Evolutionary conservation across 2,329 filamentous ascomycete species (phyloP).

Genomic region (Dothiorella sarmentorum): DNA sequence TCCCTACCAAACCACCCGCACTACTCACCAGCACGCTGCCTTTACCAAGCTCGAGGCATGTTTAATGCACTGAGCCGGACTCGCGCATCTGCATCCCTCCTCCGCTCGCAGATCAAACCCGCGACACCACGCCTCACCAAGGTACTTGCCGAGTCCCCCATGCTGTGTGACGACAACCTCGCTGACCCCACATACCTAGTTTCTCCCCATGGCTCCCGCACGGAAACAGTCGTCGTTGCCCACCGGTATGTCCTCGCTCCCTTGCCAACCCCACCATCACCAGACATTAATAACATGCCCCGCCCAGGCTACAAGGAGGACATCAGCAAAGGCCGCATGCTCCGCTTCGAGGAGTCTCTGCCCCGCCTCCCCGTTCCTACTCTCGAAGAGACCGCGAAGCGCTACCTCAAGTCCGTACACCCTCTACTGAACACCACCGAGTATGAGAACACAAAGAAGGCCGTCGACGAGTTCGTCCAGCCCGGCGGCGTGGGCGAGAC

Average conservation of each 20-base stretch:
- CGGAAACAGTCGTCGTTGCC: constrained; percentile 45
- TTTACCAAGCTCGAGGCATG: constrained; percentile 30
- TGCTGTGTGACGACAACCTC: neutral
- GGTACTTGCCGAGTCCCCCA: constrained; percentile 23
- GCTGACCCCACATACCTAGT: constrained; percentile 23
- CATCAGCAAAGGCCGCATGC: constrained; percentile 72
- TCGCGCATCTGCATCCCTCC: constrained; percentile 37
- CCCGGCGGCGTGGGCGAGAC: constrained; percentile 79
- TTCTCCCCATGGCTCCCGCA: constrained; percentile 34
- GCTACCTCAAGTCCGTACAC: constrained; percentile 77
- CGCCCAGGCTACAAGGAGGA: constrained; percentile 72
- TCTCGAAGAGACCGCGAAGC: constrained; percentile 74
- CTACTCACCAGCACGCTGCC: constrained; percentile 1
- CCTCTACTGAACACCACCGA: constrained; percentile 68
- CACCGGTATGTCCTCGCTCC: constrained; percentile 36
- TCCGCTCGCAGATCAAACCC: constrained; percentile 30
- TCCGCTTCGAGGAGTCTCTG: constrained; percentile 83
- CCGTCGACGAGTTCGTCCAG: constrained; percentile 81
- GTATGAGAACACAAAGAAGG: constrained; percentile 70
- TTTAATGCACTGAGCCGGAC: constrained; percentile 40
- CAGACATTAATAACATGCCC: constrained; percentile 6
- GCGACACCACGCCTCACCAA: constrained; percentile 27
- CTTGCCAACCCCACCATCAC: constrained; percentile 23
- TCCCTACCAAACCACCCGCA: neutral
- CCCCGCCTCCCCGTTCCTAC: constrained; percentile 75